Percentiles rank a stretch among this genome's conserved stretches.
Conservation (phyloP, 768 basidiomycete species). For the Auricularia cornea region DNA sequence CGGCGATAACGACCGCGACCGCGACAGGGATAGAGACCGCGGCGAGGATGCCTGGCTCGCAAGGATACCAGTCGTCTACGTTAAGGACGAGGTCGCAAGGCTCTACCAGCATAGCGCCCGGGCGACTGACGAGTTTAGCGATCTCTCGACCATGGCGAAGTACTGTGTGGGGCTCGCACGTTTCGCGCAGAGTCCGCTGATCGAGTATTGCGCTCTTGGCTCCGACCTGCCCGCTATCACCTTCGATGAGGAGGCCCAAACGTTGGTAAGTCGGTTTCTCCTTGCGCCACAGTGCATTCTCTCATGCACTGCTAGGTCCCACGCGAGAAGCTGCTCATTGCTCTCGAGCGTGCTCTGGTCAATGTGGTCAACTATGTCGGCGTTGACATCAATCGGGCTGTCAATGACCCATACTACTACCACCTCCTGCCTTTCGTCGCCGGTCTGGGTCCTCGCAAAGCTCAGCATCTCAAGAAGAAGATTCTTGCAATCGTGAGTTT, state of each 20-base stretch:
- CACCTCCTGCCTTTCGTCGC: conserved; percentile 83
- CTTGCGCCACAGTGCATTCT: conserved; percentile 8
- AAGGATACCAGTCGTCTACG: conserved; percentile 70
- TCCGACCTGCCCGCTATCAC: conserved; percentile 73
- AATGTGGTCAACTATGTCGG: conserved; percentile 89
- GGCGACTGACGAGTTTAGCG: conserved; percentile 73
- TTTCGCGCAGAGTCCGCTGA: conserved; percentile 87
- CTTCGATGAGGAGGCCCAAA: conserved; percentile 80
- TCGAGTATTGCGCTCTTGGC: conserved; percentile 89
- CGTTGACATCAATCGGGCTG: conserved; percentile 92
- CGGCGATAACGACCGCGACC: conserved; percentile 2
- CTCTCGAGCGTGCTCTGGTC: conserved; percentile 80
- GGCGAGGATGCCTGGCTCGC: conserved; percentile 12
- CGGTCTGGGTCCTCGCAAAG: conserved; percentile 92
- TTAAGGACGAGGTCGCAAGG: conserved; percentile 85
- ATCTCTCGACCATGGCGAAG: conserved; percentile 67
- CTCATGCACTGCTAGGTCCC: conserved; percentile 51
- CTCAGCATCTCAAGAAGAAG: conserved; percentile 72
- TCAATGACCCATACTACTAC: conserved; percentile 82
- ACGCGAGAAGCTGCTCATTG: conserved; percentile 68
- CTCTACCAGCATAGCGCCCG: conserved; percentile 89
- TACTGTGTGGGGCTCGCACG: conserved; percentile 93
- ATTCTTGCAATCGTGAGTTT: conserved; percentile 63
- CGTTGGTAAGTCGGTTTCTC: conserved; percentile 46
- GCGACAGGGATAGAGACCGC: conserved; percentile 2